Evolutionary conservation across 1,284 basidiomycete genomes (phyloP).

Genomic region (Leccinum glutinopallens): DNA sequence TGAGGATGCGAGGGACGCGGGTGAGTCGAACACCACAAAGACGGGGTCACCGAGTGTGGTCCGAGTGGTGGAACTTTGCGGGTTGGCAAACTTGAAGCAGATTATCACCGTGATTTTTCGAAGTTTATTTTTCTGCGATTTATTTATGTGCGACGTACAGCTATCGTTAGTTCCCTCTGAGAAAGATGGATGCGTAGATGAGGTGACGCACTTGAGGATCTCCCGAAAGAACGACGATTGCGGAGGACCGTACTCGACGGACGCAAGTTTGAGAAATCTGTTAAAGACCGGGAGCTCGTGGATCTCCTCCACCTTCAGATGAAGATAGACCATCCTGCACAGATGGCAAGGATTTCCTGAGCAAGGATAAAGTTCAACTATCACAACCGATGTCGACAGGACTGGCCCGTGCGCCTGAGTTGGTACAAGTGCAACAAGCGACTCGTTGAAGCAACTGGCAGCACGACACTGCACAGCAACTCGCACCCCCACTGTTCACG

Average conservation of each 20-base stretch:
- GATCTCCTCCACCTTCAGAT: conserved; percentile 60
- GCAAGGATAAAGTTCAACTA: not conserved
- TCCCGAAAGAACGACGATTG: conserved; percentile 42
- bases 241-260: conserved; percentile 44
- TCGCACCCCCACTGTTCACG: not conserved
- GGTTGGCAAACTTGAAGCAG: conserved; percentile 50
- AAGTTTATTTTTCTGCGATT: conserved; percentile 38
- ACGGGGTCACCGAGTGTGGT: conserved; percentile 29
- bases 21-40: conserved; percentile 67
- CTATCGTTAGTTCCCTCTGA: not conserved
- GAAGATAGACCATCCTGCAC: conserved; percentile 53
- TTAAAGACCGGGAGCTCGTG: conserved; percentile 44
- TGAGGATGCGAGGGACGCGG: conserved; percentile 56
- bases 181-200: not conserved
- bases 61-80: not conserved
- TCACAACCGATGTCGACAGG: not conserved
- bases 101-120: conserved; percentile 44
- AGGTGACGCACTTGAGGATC: conserved; percentile 47
- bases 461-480: not conserved
- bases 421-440: not conserved
- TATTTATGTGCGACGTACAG: not conserved
- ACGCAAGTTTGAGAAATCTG: conserved; percentile 41
- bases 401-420: not conserved
- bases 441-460: not conserved
- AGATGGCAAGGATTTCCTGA: conserved; percentile 57